Base-by-base conservation (phyloP, 805 yeast species). In the Candida methanosorbosa region DNA sequence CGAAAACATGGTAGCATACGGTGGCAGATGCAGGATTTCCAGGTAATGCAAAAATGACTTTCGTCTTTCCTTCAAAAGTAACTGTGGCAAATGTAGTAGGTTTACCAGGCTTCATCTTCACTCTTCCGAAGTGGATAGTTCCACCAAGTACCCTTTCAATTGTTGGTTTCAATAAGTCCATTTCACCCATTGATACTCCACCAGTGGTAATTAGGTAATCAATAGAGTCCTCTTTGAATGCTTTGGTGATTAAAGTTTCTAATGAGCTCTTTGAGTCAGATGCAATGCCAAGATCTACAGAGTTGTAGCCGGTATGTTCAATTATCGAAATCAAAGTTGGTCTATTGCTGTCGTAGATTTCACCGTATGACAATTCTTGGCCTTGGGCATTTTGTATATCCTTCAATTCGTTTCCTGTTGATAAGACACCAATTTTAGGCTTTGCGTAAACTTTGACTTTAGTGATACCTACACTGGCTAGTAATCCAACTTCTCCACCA, bases 111-210 rank as follows among this genome's bases (percentile, higher is more conserved):
- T 72, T 72, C 75, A 72, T 72, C n/a, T 63, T 62, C 6, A 72
- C 75, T 28, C 78, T 50, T 5, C 78, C 78, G 46, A 72, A 72
- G 39, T 69, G 73, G 25, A 72, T 66, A 1, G 39, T 44, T 1
- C 75, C 78, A 0, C 54, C 52, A 14, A 72, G 41, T 9, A 38
- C 40, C 24, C 62, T 46, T 38, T 68, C 70, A 18, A 72, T 66
- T 0, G 64, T 56, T 0, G 77, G 76, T 37, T 72, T 72, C 27
- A 72, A 45, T 13, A 70, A 51, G 45, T 72, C 78, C 23, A 61
- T 39, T 44, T 72, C 78, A 2, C 78, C 78, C 78, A 72, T 72
- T 1, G 78, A 72, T 2, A 72, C 78, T 18, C 78, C 78, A 2
- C 78, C 78, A 1, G 73, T 64, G 2, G 78, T 70, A 25, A 72